Base-by-base conservation (phyloP, 441 rosid species). In the Populus tomentosa region DNA sequence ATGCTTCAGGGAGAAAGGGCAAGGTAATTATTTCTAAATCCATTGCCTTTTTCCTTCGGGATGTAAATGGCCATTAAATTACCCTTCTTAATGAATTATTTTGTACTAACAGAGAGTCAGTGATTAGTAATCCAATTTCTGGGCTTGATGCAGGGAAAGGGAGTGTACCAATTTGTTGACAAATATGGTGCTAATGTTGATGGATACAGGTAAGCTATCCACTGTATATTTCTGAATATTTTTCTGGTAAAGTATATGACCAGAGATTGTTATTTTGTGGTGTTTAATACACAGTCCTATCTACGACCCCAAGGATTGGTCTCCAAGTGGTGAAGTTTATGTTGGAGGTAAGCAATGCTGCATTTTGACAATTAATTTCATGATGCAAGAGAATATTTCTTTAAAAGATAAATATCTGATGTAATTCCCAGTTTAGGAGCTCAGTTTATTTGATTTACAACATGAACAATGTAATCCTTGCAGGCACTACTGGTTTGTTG, bases 161-260 rank as follows among this genome's bases (percentile, higher is more conserved):
- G 98, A 67, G 98, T 92, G 2, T 96, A 96, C 89, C 94, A 90
- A 73, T 96, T 72, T 81, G 90, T 87, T 2, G 99, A 96, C 94
- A 94, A 96, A 81, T 96, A 96, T 28, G 98, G 98, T 50, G 98
- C 99, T 30, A 96, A 92, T 65, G 98, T 95, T 1, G 98, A 94
- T 75, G 97, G 99, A 2, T 96, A 96, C 96, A 95, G 97, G 99
- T 89, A 71, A 53, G 61, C 61, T 53, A 53, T 53, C 61, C 0
- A 30, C 7, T 6, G 7, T 53, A 0, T 53, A 16, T 4, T 53
- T 53, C 61, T 53, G 21, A 53, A 53, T 18, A 24, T 53, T 1
- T 53, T 16, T 53, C 32, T 30, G 32, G 16, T 50, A 46, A 53
- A 5, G 7, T 6, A 53, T 16, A 16, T 53, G 61, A 16, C n/a